Base-by-base conservation (phyloP, 2,329 filamentous ascomycete species). In the Ceratocystiopsis minuta region DNA sequence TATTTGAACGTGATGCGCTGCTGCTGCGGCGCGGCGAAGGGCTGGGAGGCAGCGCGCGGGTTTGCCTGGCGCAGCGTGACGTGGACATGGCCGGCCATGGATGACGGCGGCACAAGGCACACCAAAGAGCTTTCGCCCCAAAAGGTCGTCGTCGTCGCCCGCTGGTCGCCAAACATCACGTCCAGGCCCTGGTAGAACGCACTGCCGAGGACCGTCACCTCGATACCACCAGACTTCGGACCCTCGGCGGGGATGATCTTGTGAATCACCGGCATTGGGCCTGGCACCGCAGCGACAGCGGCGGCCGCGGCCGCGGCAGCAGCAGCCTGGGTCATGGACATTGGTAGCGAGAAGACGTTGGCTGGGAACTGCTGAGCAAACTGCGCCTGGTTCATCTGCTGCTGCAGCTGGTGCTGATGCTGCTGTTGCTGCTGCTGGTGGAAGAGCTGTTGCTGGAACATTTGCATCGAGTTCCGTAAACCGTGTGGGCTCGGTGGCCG, bases 181-280 rank as follows among this genome's bases (percentile, higher is more conserved):
- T 87, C 81, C 47, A 92, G 68, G 1, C 58, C 80, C 46, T 71
- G 78, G 48, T 76, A 78, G 55, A 94, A 93, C 14, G 78, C 75
- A 48, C 77, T 81, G 16, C 87, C 86, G 10, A 93, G 65, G 43
- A 90, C 72, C 0, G 83, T 88, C 3, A 94, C 84, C 56, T 95
- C 86, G 41, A 84, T 86, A 36, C 86, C 86, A 45, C 86, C 86
- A 33, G 74, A 75, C 45, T 78, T 82, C 7, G 86, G 82, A 0
- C 86, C 86, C 57, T 92, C 82, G 28, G 70, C 71, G 0, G 87
- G 86, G 33, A 90, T 83, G 46, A 94, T 69, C 56, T 87, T 88
- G 55, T 84, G 78, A 17, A 92, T 88, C 16, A 72, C 70, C n/a
- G 67, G 61, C 36, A 42, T 40, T 16, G 39, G 38, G 20, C 64